Evolutionary conservation across 78 protist genomes (phyloP), one percentile per base, ranked within the genome.

Genomic region (Dictyostelium brefeldianum): DNA sequence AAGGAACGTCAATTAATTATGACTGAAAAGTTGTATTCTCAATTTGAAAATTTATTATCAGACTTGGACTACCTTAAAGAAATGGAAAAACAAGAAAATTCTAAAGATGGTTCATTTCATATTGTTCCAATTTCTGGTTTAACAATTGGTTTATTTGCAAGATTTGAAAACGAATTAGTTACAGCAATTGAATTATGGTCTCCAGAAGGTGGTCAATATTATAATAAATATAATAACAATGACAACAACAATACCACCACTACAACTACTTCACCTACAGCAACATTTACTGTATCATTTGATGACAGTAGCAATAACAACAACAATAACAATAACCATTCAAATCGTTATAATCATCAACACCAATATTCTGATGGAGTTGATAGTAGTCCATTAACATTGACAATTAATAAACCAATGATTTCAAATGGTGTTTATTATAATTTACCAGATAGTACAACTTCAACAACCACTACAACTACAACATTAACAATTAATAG

Each of bases 111-210:
- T 10, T 25, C 53, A 7, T n/a, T 87, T 22, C 83, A 91, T 43
- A 91, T 81, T 22, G 95, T 91, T 3, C 95, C 95, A n/a, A 74
- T 91, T 51, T 14, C 81, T 65, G 95, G 95, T 36, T 70, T 91
- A 43, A 75, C 77, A 41, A 81, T 91, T 77, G 27, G 57, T 22
- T 54, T 84, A 3, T 91, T 91, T 56, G 90, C 81, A 5, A 48
- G 95, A 25, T 25, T 74, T 18, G 95, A 91, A 74, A 91, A 91
- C 53, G 95, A 91, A 47, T 41, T 91, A 29, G 78, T 71, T 36
- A 91, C 95, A 12, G 90, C 77, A 25, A 71, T 91, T n/a, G 95
- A 91, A 47, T 36, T 81, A 15, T 91, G 90, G 90, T 54, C 48
- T 27, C 75, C 75, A 12, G 75, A 67, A 31, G 43, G 36, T 27